Conservation (phyloP, 2,329 filamentous ascomycete genomes). For the Xylaria sp. region DNA sequence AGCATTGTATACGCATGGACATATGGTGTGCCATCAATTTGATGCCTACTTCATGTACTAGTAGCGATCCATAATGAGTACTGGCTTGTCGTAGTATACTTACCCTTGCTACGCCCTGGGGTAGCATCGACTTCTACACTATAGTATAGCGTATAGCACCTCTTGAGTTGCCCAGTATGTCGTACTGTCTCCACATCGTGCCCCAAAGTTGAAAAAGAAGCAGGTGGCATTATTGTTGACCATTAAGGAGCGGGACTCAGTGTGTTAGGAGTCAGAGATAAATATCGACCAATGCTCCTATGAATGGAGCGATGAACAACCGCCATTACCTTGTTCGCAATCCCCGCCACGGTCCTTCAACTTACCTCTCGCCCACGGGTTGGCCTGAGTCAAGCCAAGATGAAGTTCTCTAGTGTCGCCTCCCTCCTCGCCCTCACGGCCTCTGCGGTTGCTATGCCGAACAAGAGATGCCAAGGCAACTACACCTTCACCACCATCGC, state of each 20-base stretch:
- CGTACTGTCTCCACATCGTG: neutral
- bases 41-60: neutral
- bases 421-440: constrained; percentile 23
- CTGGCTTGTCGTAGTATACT: no score
- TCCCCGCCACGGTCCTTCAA: neutral
- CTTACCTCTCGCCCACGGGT: neutral
- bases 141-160: no score
- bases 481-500: constrained; percentile 38
- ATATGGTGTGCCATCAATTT: no score
- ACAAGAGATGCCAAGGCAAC: constrained; percentile 23
- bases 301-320: neutral
- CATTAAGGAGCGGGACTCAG: neutral
- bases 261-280: neutral
- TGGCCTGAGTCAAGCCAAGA: neutral
- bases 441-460: constrained; percentile 10
- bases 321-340: neutral
- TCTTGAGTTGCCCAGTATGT: neutral
- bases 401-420: constrained; percentile 21
- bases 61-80: no score
- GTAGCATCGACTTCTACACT: neutral
- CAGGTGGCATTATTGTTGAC: neutral
- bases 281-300: neutral
- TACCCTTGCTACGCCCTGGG: neutral
- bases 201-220: no score
- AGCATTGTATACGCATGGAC: no score